Evolutionary conservation across 73 alveolate genomes (phyloP).

Genomic region (Diophrys sp.): DNA sequence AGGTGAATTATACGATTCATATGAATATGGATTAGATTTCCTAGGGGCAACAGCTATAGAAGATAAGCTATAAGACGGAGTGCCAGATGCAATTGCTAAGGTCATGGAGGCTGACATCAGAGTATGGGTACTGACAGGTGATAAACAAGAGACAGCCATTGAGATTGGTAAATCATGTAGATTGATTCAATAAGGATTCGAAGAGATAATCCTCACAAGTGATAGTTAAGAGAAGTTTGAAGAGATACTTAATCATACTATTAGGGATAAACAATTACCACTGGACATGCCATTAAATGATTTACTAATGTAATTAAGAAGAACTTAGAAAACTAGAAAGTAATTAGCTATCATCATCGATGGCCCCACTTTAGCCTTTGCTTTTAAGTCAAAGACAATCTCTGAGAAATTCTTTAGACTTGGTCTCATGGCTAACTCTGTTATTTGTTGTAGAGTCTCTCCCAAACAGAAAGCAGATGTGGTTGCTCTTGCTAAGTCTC

Average conservation of each 20-base stretch:
- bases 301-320: background rate
- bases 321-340: slow-evolving; percentile 42
- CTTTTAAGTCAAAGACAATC: slow-evolving; percentile 26
- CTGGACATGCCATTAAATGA: background rate
- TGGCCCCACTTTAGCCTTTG: slow-evolving; percentile 49
- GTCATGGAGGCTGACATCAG: slow-evolving; percentile 67
- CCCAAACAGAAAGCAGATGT: slow-evolving; percentile 88
- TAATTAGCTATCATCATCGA: slow-evolving; percentile 59
- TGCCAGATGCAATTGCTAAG: slow-evolving; percentile 63
- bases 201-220: slow-evolving; percentile 47
- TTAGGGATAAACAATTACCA: background rate
- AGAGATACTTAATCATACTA: background rate
- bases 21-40: slow-evolving; percentile 75
- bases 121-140: slow-evolving; percentile 89
- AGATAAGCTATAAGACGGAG: slow-evolving; percentile 93
- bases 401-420: slow-evolving; percentile 52
- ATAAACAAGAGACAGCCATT: slow-evolving; percentile 80
- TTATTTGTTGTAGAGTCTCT: slow-evolving; percentile 84
- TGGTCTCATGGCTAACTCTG: slow-evolving; percentile 66
- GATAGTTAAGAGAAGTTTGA: slow-evolving; percentile 18
- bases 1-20: slow-evolving; percentile 63
- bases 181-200: slow-evolving; percentile 66
- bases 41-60: slow-evolving; percentile 97
- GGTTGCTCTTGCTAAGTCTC: slow-evolving; percentile 52
- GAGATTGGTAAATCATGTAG: slow-evolving; percentile 76